Conservation (phyloP, 495 filamentous ascomycete genomes). For the Hypoxylon trugodes region DNA sequence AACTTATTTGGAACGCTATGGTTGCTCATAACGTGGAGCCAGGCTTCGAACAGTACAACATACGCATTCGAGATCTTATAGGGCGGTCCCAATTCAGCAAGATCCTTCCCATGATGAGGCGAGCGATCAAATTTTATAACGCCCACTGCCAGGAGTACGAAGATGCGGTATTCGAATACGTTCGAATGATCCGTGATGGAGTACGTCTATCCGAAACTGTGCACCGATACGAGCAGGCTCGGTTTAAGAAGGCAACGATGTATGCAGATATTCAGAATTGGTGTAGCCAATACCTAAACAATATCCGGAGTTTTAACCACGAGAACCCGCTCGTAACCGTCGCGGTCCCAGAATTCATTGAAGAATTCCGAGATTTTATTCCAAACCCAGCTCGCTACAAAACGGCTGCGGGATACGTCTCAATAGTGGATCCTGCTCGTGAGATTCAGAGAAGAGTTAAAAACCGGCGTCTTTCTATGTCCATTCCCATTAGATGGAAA, state of each 20-base stretch:
- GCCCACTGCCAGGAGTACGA: conserved; percentile 41
- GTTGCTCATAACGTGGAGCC: conserved; percentile 43
- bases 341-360: conserved; percentile 53
- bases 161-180: conserved; percentile 44
- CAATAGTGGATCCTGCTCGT: conserved; percentile 20
- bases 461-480: background rate
- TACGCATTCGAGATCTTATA: conserved; percentile 44
- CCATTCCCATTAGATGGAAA: conserved; percentile 16
- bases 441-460: background rate
- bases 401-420: conserved; percentile 43
- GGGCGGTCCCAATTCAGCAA: conserved; percentile 16
- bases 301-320: conserved; percentile 10
- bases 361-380: conserved; percentile 61
- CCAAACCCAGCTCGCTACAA: conserved; percentile 47
- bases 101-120: conserved; percentile 39
- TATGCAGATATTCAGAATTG: conserved; percentile 38
- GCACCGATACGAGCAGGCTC: conserved; percentile 27
- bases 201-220: conserved; percentile 1
- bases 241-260: conserved; percentile 37
- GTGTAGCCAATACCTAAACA: conserved; percentile 34
- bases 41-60: conserved; percentile 42
- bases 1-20: conserved; percentile 49
- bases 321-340: conserved; percentile 22
- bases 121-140: conserved; percentile 39
- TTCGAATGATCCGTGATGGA: conserved; percentile 20